Percentiles rank a stretch among this genome's conserved stretches.
These are phyloP conservation scores for Rhinocladiella mackenziei DNA, from an alignment of 2,329 filamentous ascomycete species.

Conservation along the genomic window DNA sequence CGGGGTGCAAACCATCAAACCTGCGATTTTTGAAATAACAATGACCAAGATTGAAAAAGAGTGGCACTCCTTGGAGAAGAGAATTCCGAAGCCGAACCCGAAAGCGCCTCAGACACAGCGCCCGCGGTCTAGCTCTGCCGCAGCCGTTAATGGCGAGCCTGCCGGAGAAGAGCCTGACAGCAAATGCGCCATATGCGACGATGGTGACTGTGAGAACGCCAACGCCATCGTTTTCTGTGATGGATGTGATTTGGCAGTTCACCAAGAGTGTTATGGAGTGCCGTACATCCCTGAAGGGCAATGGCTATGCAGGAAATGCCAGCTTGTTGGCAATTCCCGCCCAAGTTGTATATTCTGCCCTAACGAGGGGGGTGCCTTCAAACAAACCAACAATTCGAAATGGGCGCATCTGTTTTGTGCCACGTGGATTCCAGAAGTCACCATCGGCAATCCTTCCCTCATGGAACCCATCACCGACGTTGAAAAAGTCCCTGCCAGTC, in stretches of 20 bases:
- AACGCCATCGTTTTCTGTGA: slow-evolving; percentile 99
- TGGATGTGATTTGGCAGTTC: slow-evolving; percentile 92
- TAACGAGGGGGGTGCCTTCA: slow-evolving; percentile 95
- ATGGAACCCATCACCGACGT: slow-evolving; percentile 99
- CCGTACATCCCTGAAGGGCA: slow-evolving; percentile 98
- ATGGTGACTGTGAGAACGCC: slow-evolving; percentile 98
- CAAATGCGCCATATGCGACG: slow-evolving; percentile 96
- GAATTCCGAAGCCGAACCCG: slow-evolving; percentile 93
- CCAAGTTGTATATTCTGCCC: slow-evolving; percentile 98
- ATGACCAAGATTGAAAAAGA: slow-evolving; percentile 99
- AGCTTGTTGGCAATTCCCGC: slow-evolving; percentile 85
- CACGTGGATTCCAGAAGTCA: slow-evolving; percentile 98
- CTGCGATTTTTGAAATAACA: slow-evolving; percentile 92
- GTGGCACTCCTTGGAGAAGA: slow-evolving; percentile 92
- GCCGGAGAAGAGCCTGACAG: slow-evolving; percentile 90
- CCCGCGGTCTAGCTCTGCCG: slow-evolving; percentile 87
- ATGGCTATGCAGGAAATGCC: slow-evolving; percentile 96
- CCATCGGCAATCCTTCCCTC: slow-evolving; percentile 89
- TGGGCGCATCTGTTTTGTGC: slow-evolving; percentile 96
- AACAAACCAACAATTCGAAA: slow-evolving; percentile 92
- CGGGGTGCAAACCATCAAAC: slow-evolving; percentile 77
- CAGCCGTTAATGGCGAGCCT: slow-evolving; percentile 90
- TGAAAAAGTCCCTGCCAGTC: slow-evolving; percentile 89
- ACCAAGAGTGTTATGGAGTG: slow-evolving; percentile 98
- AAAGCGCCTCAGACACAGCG: slow-evolving; percentile 93